Base-by-base conservation (phyloP, 768 basidiomycete genomes). In the Auricularia auricula-judae region DNA sequence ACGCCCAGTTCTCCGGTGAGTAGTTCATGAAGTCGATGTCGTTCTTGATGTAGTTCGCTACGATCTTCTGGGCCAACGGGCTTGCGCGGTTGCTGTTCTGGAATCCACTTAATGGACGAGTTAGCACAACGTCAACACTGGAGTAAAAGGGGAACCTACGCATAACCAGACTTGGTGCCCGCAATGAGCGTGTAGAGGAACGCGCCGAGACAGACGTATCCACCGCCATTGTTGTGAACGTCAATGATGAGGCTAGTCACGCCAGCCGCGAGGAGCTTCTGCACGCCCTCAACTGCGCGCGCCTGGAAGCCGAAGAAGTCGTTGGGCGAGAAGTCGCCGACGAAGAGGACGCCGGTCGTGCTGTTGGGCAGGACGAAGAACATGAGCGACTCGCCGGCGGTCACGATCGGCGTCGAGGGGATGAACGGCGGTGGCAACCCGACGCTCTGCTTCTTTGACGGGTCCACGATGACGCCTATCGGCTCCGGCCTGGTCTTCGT, bases 181-280 rank as follows among this genome's bases (percentile, higher is more conserved):
- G 79, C 77, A 29, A 88, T 77, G 69, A 77, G 85, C 62, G 79
- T 78, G 67, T 84, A 83, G 54, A 88, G 73, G 76, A 84, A 86
- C 44, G 81, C 77, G 3, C 84, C 85, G 8, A 86, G 77, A 70
- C 85, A 86, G 7, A 86, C 77, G 64, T 80, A 84, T 33, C 86
- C 86, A 64, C 85, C 86, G 64, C 81, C 82, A 67, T 88, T 88
- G 70, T 86, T 83, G 12, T 82, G 81, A 39, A 86, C 70, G 70
- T 87, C 86, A 47, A 87, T 77, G 29, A 87, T 67, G 11, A 86
- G 71, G 36, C 77, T 79, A 0, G 76, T 80, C 11, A 84, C 81
- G 3, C 81, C 82, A 1, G 78, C 76, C 0, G 70, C 66, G 66
- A 83, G 72, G 74, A 87, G 82, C 3, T 76, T 69, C 1, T 68